Evolutionary conservation across 805 yeast genomes (phyloP), one percentile per base, ranked within the genome.

Genomic region (Saturnispora besseyi): DNA sequence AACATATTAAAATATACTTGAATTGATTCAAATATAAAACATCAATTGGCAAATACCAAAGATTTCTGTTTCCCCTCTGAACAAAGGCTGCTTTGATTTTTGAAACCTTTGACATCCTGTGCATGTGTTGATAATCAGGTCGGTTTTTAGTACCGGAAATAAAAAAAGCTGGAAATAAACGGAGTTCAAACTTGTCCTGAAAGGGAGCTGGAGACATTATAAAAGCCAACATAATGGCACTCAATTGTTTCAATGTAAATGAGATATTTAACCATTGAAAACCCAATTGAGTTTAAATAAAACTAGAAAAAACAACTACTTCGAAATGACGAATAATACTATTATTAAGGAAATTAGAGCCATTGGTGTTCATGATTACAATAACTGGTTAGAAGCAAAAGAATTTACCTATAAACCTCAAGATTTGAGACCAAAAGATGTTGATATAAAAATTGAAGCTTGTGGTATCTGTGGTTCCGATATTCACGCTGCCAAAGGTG

Each of bases 381-480:
- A 54, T 8, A 31, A 55, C 13, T 52, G 57, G 57, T 41, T 36
- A 46, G 49, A 53, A 9, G 55, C 57, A 28, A 56, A 55, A 38
- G 54, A 32, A n/a, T 57, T 57, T 41, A 50, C 57, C 4, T 56
- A 56, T 41, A 41, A 34, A 13, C 59, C 56, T 22, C 59, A 55
- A 40, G 47, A 44, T 8, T 41, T 56, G 32, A 50, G 59, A 38
- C 48, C 51, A 7, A 24, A 50, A 0, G 59, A 75, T 53, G 74
- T 70, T 18, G 68, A 75, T 36, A 60, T 76, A 37, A 70, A 73
- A 53, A 75, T 74, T 41, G 68, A 67, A 50, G 73, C 67, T 50
- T 71, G 77, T 32, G 79, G 79, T 33, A 61, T 76, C 37, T 76
- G 79, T 58, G 78, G 78, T 4, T 70, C 78, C 2, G 80, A 75